These are phyloP conservation scores for Aspergillus panamensis DNA, from an alignment of 495 filamentous ascomycete genomes.

Conservation along the genomic window DNA sequence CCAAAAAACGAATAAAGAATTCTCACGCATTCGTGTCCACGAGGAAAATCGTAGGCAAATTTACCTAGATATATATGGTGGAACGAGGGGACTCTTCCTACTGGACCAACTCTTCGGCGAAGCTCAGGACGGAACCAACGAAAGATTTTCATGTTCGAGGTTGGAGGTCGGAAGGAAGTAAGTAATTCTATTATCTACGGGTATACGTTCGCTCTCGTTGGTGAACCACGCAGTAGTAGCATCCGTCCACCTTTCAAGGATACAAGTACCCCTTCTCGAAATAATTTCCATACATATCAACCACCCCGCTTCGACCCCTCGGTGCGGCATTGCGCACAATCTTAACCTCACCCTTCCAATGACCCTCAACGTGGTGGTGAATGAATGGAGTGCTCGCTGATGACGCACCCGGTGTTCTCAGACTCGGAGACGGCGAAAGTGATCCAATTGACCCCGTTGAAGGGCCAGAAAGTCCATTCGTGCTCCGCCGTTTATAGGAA, in stretches of 20 bases:
- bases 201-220: not conserved
- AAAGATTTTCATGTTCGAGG: not conserved
- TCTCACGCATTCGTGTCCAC: not conserved
- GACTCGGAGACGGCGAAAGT: conserved; percentile 17
- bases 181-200: not conserved
- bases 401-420: not conserved
- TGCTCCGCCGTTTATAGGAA: conserved; percentile 30
- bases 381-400: conserved; percentile 27
- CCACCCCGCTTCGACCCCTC: conserved; percentile 40
- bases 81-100: no score
- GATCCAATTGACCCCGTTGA: conserved; percentile 10
- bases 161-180: no score
- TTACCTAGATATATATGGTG: no score
- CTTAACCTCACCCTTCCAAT: conserved; percentile 56
- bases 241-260: conserved; percentile 29
- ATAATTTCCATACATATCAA: conserved; percentile 54
- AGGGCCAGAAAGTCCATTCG: conserved; percentile 16
- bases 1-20: conserved; percentile 16
- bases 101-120: no score
- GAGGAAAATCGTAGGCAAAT: no score
- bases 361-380: conserved; percentile 43
- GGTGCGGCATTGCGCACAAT: conserved; percentile 44
- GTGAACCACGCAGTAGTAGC: no score
- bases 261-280: conserved; percentile 53
- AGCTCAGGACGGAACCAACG: not conserved